Conservation (phyloP, 2,329 filamentous ascomycete genomes). For the Claviceps purpurea region DNA sequence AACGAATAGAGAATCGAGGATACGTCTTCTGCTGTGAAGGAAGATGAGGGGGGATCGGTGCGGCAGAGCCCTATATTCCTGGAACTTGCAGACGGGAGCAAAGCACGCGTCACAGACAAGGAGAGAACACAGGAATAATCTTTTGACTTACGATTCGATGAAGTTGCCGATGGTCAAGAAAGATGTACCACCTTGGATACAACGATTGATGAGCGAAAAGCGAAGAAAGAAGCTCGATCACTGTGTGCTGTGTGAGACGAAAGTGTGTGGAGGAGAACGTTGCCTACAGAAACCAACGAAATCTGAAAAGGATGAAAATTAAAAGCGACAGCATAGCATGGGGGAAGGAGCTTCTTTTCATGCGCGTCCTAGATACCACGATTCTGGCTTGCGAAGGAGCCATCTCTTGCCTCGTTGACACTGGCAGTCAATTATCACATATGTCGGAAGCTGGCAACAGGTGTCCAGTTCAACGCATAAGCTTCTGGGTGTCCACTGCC, state of each 20-base stretch:
- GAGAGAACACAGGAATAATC: neutral
- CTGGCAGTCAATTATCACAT: no score
- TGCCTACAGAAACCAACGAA: neutral
- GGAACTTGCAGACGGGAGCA: neutral
- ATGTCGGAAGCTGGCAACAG: no score
- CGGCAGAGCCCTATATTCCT: neutral
- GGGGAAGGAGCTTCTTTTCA: neutral
- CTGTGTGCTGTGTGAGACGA: neutral
- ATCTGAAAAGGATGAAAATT: neutral
- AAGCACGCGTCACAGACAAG: neutral
- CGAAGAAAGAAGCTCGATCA: neutral
- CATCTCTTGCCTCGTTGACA: no score
- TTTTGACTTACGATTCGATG: neutral
- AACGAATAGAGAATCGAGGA: neutral
- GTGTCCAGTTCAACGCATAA: no score
- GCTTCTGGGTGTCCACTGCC: no score
- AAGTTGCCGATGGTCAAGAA: neutral
- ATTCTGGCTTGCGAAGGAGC: no score
- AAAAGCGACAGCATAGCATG: slow-evolving; percentile 5
- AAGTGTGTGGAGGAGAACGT: neutral
- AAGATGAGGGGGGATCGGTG: neutral
- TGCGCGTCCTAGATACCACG: no score
- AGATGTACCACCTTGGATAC: neutral
- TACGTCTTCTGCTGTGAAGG: neutral
- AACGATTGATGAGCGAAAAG: neutral